Conservation (phyloP, 352 stramenopile species). For the Plasmopara muralis region DNA sequence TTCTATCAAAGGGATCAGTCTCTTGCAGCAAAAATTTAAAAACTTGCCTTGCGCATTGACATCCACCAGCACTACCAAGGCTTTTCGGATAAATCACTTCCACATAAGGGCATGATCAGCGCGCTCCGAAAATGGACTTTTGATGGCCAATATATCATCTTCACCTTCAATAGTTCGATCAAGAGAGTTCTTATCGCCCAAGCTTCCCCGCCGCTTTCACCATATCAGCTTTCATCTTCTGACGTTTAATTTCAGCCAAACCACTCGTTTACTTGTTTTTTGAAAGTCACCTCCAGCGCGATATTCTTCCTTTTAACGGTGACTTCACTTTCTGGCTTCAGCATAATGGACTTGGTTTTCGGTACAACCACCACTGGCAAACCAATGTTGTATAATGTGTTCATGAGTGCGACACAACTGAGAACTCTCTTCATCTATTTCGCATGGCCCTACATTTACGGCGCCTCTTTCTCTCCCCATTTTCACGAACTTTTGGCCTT, state of each 20-base stretch:
- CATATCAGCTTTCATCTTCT: too few species aligned
- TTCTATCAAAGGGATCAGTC: neutral
- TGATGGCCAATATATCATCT: neutral
- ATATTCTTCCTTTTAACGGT: too few species aligned
- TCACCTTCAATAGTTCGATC: neutral
- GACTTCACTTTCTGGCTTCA: too few species aligned
- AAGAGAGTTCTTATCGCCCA: neutral
- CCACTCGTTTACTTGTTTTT: too few species aligned
- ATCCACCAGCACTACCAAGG: neutral
- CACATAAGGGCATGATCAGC: neutral
- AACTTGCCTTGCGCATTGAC: neutral
- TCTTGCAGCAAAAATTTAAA: neutral
- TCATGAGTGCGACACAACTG: neutral
- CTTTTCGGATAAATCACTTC: neutral
- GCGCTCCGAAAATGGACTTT: neutral
- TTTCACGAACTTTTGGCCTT: neutral
- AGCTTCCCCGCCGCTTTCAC: too few species aligned
- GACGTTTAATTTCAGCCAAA: too few species aligned
- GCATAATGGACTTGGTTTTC: slow-evolving; percentile 5
- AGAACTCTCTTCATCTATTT: neutral
- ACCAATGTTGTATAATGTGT: neutral
- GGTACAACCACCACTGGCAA: slow-evolving; percentile 9
- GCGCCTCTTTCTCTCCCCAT: neutral
- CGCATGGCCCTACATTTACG: neutral
- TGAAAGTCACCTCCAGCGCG: too few species aligned